Evolutionary conservation across 305 asterid genomes (phyloP).

Genomic region (Solanum hybrid): DNA sequence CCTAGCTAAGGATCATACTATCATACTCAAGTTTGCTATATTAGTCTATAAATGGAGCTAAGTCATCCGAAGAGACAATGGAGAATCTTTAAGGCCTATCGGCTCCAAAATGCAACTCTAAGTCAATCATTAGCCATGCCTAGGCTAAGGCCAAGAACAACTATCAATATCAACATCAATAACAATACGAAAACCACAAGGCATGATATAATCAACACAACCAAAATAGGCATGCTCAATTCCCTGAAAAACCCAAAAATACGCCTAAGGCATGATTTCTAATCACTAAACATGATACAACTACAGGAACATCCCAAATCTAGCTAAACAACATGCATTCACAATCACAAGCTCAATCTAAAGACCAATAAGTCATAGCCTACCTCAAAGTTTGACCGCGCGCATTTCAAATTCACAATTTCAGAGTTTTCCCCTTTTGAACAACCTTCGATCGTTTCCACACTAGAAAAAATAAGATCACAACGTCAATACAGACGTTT

Average conservation of each 20-base stretch:
- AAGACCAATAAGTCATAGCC: background rate
- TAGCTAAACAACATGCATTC: background rate
- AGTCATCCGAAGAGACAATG: background rate
- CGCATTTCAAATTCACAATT: background rate
- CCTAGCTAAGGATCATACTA: background rate
- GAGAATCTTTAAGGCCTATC: background rate
- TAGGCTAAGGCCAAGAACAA: background rate
- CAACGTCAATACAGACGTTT: background rate
- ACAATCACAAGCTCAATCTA: background rate
- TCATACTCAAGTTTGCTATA: too few species aligned
- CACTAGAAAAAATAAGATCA: background rate
- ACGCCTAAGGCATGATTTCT: background rate
- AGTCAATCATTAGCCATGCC: background rate
- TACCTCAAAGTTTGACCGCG: background rate
- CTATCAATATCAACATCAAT: background rate
- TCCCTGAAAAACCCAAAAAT: background rate
- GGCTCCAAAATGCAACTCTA: background rate
- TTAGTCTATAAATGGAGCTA: background rate
- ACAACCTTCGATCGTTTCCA: background rate
- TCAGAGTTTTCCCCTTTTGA: background rate
- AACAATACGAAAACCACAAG: background rate
- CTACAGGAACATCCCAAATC: background rate
- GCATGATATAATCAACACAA: background rate
- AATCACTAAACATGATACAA: background rate
- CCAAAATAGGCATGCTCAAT: too few species aligned